These are phyloP conservation scores for Acmispon strigosus DNA, from an alignment of 306 rosid genomes.

Conservation along the genomic window DNA sequence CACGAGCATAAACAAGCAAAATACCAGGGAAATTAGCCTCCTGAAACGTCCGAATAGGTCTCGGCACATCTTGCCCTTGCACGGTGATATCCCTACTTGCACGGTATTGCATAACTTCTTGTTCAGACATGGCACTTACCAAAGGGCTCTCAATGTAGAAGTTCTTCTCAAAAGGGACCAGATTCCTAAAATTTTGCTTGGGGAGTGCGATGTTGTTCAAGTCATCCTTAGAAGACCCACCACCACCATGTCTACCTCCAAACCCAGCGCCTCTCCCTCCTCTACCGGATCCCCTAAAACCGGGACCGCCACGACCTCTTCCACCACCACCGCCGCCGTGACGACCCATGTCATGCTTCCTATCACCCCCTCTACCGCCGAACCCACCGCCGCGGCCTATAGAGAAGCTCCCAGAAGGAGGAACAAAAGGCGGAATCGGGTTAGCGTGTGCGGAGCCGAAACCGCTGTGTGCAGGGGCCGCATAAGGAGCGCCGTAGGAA, in stretches of 20 bases:
- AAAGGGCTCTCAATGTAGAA: slow-evolving; percentile 61
- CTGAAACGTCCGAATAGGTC: slow-evolving; percentile 57
- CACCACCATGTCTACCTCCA: slow-evolving; percentile 63
- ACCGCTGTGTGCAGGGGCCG: slow-evolving; percentile 12
- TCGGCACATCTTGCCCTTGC: slow-evolving; percentile 82
- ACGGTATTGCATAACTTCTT: slow-evolving; percentile 55
- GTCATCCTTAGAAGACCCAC: slow-evolving; percentile 64
- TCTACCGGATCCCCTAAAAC: slow-evolving; percentile 36
- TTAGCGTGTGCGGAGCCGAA: slow-evolving; percentile 30
- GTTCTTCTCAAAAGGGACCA: slow-evolving; percentile 87
- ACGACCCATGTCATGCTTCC: slow-evolving; percentile 22
- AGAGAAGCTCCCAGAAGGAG: slow-evolving; percentile 60
- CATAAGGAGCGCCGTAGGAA: slow-evolving; percentile 31
- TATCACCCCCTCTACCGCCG: slow-evolving; percentile 26
- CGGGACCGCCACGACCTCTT: slow-evolving; percentile 32
- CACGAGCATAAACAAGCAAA: not conserved
- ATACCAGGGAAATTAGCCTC: slow-evolving; percentile 89
- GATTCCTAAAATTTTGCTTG: slow-evolving; percentile 63
- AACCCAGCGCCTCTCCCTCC: slow-evolving; percentile 24
- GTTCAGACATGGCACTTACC: slow-evolving; percentile 66
- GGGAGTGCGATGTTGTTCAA: slow-evolving; percentile 71
- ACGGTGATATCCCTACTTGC: slow-evolving; percentile 65
- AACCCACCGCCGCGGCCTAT: slow-evolving; percentile 51
- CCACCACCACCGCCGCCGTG: slow-evolving; percentile 19
- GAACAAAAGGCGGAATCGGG: slow-evolving; percentile 50